A percentile compares a stretch with the other conserved stretches of the same genome.
Evolutionary conservation across 345 rosid genomes (phyloP).

Genomic region (Psidium friedrichsthalianum): DNA sequence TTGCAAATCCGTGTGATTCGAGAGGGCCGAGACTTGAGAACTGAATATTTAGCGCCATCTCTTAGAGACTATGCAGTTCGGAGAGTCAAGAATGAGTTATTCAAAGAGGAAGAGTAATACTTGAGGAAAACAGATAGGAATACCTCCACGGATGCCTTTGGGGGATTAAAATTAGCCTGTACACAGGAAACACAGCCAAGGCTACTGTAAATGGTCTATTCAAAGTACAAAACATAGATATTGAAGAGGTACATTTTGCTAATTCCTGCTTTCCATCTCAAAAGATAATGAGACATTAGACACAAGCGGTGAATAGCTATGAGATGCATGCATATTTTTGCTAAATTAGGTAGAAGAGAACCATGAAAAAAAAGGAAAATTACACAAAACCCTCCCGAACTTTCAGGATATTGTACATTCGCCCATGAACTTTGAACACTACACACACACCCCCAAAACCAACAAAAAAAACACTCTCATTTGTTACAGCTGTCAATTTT

Average conservation of each 20-base stretch:
- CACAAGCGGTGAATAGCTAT: background rate
- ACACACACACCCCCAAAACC: background rate
- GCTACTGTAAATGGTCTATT: background rate
- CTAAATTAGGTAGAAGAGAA: background rate
- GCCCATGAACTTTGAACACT: background rate
- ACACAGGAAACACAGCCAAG: slow-evolving; percentile 2
- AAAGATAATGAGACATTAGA: background rate
- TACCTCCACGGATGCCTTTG: slow-evolving; percentile 86
- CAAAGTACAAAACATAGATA: background rate
- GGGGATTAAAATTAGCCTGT: slow-evolving; percentile 58
- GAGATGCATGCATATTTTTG: background rate
- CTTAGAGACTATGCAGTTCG: background rate
- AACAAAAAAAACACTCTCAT: background rate
- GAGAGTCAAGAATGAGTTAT: background rate
- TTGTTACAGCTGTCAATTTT: background rate
- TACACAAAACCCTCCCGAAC: background rate
- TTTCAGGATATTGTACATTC: background rate
- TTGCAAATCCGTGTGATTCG: slow-evolving; percentile 77
- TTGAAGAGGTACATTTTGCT: background rate
- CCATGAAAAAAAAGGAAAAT: background rate
- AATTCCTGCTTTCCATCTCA: background rate
- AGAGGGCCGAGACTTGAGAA: slow-evolving; percentile 59
- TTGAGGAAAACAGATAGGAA: slow-evolving; percentile 88
- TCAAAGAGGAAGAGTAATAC: slow-evolving; percentile 23
- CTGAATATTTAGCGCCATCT: slow-evolving; percentile 22